Evolutionary conservation across 805 yeast species (phyloP).

Genomic region (Ogataea saltuana): DNA sequence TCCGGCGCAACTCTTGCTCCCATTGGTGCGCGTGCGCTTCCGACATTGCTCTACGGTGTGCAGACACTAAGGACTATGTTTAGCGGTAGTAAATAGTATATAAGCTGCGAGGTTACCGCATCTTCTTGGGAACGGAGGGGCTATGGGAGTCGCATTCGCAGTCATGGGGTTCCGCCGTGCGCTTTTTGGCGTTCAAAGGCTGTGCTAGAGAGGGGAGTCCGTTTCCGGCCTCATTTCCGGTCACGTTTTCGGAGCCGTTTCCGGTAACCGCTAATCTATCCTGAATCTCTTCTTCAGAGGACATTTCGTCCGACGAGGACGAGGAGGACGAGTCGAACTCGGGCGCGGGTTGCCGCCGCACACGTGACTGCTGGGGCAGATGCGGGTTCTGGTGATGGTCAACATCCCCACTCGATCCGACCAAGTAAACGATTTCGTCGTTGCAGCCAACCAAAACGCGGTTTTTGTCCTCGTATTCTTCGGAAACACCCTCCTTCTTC

Average conservation of each 20-base stretch:
- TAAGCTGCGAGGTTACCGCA: slow-evolving; percentile 11
- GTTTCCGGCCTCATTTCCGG: neutral
- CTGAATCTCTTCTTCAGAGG: neutral
- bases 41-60: too few species aligned
- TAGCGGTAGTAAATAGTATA: neutral
- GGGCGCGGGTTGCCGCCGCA: neutral
- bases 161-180: slow-evolving; percentile 20
- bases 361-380: neutral
- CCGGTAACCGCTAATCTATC: neutral
- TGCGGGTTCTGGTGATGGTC: neutral
- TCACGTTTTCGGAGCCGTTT: neutral
- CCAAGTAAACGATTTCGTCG: slow-evolving; percentile 27
- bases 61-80: neutral
- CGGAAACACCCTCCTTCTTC: slow-evolving; percentile 7
- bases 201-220: slow-evolving; percentile 2
- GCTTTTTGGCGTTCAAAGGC: slow-evolving; percentile 13
- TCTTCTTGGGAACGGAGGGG: slow-evolving; percentile 21
- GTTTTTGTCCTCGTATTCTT: slow-evolving; percentile 11
- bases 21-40: too few species aligned
- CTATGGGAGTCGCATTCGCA: slow-evolving; percentile 18
- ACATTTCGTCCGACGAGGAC: neutral
- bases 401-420: slow-evolving; percentile 4
- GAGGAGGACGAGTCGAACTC: neutral
- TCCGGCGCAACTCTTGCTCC: neutral
- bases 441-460: slow-evolving; percentile 34